phyloP scores from a whole-genome alignment of 1,284 basidiomycete species.

The Pyrrhoderma noxium region DNA sequence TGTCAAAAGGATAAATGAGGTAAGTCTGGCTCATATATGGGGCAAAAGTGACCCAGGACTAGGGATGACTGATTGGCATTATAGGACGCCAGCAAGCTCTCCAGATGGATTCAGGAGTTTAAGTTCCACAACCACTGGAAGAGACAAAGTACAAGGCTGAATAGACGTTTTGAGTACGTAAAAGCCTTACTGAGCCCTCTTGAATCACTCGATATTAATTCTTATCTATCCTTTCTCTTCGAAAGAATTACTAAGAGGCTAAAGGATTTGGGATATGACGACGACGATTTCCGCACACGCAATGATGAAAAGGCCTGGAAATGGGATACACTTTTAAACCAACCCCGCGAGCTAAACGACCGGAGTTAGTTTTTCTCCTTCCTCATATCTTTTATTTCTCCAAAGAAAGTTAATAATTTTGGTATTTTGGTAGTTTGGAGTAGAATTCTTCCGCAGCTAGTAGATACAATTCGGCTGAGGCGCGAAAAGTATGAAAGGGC shows the following conservation, averaged over 20 bases:
- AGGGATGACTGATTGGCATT: background rate
- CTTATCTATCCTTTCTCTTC: no score
- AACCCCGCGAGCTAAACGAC: conserved; percentile 1
- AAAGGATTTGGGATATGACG: background rate
- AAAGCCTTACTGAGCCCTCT: background rate
- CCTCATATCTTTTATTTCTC: no score
- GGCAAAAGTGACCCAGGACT: background rate
- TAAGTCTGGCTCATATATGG: no score
- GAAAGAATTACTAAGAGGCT: conserved; percentile 1
- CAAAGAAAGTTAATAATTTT: background rate
- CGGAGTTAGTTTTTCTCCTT: background rate
- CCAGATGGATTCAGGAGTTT: background rate
- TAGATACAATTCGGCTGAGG: conserved; percentile 4
- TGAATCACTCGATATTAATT: no score
- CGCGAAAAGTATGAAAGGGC: background rate
- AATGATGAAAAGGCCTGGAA: conserved; percentile 9
- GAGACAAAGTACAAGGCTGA: background rate
- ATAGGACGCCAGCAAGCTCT: background rate
- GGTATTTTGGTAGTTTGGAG: background rate
- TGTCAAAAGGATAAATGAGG: no score
- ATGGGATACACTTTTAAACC: conserved; percentile 3
- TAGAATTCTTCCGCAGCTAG: background rate
- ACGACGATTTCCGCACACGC: background rate
- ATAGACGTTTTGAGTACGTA: background rate
- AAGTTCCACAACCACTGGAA: background rate